Percentiles rank a stretch among this genome's conserved stretches.
phyloP scores from a whole-genome alignment of 768 basidiomycete genomes.

The Hericium alpestre region DNA sequence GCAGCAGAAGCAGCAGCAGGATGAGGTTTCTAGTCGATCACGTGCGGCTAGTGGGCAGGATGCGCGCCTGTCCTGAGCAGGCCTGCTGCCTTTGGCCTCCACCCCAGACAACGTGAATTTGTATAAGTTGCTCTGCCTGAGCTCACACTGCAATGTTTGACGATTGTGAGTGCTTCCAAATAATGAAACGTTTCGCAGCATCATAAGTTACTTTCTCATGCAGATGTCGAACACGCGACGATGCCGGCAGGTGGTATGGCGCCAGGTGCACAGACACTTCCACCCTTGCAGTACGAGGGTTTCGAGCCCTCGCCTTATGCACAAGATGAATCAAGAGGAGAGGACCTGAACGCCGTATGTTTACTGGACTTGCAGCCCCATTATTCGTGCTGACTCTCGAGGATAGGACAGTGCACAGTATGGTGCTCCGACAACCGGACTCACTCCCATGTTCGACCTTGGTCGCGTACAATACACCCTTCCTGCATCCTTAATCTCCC shows the following conservation, averaged over 20 bases:
- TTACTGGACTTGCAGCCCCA: background rate
- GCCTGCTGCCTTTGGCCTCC: too few relatives aligned
- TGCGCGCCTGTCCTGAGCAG: too few relatives aligned
- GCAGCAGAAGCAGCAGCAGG: too few relatives aligned
- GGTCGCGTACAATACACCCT: conserved; percentile 82
- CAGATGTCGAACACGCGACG: conserved; percentile 82
- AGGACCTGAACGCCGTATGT: conserved; percentile 20
- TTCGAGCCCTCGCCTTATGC: conserved; percentile 70
- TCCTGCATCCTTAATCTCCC: conserved; percentile 71
- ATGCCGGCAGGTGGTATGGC: conserved; percentile 32
- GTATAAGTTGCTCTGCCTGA: too few relatives aligned
- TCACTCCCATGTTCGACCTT: conserved; percentile 69
- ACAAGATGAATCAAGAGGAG: conserved; percentile 36
- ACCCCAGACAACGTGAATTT: too few relatives aligned
- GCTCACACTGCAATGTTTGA: conserved; percentile 23
- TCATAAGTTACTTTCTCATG: background rate
- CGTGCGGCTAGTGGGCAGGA: too few relatives aligned
- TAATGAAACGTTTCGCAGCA: too few relatives aligned
- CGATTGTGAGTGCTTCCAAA: conserved; percentile 25
- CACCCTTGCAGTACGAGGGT: conserved; percentile 72
- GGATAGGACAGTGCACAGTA: conserved; percentile 6
- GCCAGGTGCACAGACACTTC: conserved; percentile 30
- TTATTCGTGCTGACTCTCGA: too few relatives aligned
- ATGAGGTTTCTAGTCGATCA: too few relatives aligned
- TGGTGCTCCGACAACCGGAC: conserved; percentile 22